Base-by-base conservation (phyloP, 768 basidiomycete species). In the Lentinula raphanica region DNA sequence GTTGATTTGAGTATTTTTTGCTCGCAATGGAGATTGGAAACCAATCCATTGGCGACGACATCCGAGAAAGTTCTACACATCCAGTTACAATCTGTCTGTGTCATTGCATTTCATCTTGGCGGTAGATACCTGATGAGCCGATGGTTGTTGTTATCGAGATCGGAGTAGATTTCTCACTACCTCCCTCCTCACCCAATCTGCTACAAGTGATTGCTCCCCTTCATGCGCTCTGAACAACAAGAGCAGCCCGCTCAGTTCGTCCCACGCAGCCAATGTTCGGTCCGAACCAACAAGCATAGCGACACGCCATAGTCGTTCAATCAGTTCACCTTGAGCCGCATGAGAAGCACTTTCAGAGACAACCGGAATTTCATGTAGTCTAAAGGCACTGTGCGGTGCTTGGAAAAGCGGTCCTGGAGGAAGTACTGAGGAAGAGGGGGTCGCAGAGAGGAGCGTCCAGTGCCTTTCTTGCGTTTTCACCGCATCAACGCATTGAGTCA, bases 241-340 rank as follows among this genome's bases (percentile, higher is more conserved):
- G 60, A 88, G 49, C 58, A 85, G 73, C 35, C 70, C 69, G 2
- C 81, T 85, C 58, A 90, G 65, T 17, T 68, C 67, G 58, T 76
- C 77, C 86, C 87, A 88, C 13, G 71, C 67, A 12, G 39, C 45
- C 1, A 63, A 39, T 23, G 65, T 72, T n/a, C 63, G 58, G 1
- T 68, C 59, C 5, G 13, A 5, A 72, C 56, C 1, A 19, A 53
- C 21, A 13, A 64, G 60, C 83, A 85, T 85, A 19, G 76, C 65
- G 0, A 73, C 74, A 46, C 74, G 72, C 85, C 86, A 87, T 11
- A 92, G 75, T 21, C 65, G 65, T 63, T 86, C 82, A 1, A 87
- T 78, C 19, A 70, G 71, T 23, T 65, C 64, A 0, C 84, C 82
- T 84, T 85, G 88, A 1, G 67, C 56, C 23, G 66, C 59, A 19